Evolutionary conservation across 352 stramenopile species (phyloP).

Genomic region (Phytophthora macrochlamydospora): DNA sequence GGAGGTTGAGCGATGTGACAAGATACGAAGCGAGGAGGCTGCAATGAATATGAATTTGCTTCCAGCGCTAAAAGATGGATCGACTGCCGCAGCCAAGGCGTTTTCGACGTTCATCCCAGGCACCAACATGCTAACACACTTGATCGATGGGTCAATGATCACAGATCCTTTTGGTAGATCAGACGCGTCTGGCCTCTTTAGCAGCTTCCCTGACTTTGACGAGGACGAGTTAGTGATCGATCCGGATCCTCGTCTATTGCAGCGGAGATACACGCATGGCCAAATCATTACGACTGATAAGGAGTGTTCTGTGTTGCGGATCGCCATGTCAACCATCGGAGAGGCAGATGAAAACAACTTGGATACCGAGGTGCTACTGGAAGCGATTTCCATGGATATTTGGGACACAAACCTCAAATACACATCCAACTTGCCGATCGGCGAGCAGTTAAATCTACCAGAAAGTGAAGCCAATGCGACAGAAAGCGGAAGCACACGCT

Average conservation of each 20-base stretch:
- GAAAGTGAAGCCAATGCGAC: conserved; percentile 29
- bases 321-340: conserved; percentile 78
- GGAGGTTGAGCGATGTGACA: conserved; percentile 63
- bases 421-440: conserved; percentile 74
- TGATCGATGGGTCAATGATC: conserved; percentile 75
- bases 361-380: conserved; percentile 80
- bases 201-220: conserved; percentile 58
- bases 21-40: conserved; percentile 43
- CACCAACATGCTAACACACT: conserved; percentile 68
- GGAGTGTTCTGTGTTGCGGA: conserved; percentile 75
- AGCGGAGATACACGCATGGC: conserved; percentile 40
- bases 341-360: conserved; percentile 59
- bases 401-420: conserved; percentile 87
- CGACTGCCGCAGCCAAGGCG: conserved; percentile 68
- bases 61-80: conserved; percentile 60
- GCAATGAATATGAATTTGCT: conserved; percentile 64
- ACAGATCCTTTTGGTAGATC: conserved; percentile 50
- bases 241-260: conserved; percentile 47
- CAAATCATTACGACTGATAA: conserved; percentile 37
- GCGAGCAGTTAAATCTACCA: conserved; percentile 65
- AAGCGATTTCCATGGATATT: conserved; percentile 89
- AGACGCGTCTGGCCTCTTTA: conserved; percentile 57
- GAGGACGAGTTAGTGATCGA: conserved; percentile 65
- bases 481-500: conserved; percentile 2
- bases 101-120: conserved; percentile 78